phyloP scores from a whole-genome alignment of 257 asterid genomes.

The Rubia yunnanensis region DNA sequence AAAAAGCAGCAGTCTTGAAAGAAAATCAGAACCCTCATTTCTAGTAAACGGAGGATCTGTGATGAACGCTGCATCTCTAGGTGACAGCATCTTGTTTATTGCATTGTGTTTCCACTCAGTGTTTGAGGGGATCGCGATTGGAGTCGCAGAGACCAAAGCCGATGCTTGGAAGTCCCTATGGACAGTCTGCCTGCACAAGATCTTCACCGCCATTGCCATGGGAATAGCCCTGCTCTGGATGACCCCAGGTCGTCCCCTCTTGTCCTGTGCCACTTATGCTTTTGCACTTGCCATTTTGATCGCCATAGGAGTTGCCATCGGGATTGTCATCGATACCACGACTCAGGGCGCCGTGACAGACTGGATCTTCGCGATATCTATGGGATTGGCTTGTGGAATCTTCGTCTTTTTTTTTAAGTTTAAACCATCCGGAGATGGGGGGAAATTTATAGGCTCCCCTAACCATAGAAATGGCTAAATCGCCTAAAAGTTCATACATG shows the following conservation, averaged over 20 bases:
- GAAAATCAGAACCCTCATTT: conserved; percentile 23
- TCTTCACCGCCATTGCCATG: conserved; percentile 90
- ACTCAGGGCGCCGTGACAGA: conserved; percentile 72
- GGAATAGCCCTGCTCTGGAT: conserved; percentile 89
- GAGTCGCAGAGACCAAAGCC: conserved; percentile 68
- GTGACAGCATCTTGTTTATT: conserved; percentile 56
- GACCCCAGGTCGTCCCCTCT: conserved; percentile 75
- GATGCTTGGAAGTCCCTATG: conserved; percentile 91
- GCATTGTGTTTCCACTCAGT: conserved; percentile 85
- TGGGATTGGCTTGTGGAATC: conserved; percentile 91
- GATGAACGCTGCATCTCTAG: conserved; percentile 43
- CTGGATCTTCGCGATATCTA: conserved; percentile 77
- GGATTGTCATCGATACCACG: conserved; percentile 69
- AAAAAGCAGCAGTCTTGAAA: conserved; percentile 16
- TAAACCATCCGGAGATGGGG: too few relatives aligned
- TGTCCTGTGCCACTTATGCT: conserved; percentile 61
- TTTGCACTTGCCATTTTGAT: conserved; percentile 81
- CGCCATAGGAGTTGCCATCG: conserved; percentile 74
- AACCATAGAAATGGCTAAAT: too few relatives aligned
- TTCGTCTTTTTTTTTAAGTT: too few relatives aligned
- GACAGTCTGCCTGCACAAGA: conserved; percentile 79
- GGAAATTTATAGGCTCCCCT: too few relatives aligned
- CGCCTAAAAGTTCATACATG: too few relatives aligned
- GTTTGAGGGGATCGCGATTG: conserved; percentile 91
- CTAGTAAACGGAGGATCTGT: conserved; percentile 30